These are phyloP conservation scores for Phytophthora ohioensis DNA, from an alignment of 352 stramenopile genomes.

Conservation along the genomic window DNA sequence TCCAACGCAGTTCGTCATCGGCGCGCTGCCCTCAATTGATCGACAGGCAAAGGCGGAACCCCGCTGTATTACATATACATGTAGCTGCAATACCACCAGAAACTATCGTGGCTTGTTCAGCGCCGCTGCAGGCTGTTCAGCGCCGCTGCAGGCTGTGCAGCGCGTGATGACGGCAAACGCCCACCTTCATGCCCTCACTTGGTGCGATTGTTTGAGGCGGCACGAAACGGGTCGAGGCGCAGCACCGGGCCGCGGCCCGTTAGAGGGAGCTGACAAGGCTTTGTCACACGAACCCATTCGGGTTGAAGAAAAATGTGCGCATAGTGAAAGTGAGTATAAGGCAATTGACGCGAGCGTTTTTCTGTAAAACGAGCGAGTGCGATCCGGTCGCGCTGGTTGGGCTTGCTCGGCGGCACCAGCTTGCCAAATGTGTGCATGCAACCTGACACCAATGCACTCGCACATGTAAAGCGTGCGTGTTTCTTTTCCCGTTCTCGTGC, in stretches of 20 bases:
- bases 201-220: no score
- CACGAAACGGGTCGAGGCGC: background rate
- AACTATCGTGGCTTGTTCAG: no score
- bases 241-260: background rate
- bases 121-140: no score
- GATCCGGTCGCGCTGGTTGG: background rate
- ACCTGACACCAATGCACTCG: background rate
- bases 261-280: background rate
- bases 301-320: background rate
- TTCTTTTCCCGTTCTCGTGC: background rate
- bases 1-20: no score
- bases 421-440: background rate
- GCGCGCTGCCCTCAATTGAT: no score
- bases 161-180: no score
- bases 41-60: no score
- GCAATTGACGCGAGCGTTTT: background rate
- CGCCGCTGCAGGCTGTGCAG: no score
- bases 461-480: background rate
- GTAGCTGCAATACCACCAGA: no score
- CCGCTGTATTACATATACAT: no score
- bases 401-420: background rate
- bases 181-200: no score
- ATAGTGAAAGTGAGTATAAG: background rate
- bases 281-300: background rate
- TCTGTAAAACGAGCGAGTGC: background rate